Conservation (phyloP, 768 basidiomycete species). For the Pleurotus citrinopileatus region DNA sequence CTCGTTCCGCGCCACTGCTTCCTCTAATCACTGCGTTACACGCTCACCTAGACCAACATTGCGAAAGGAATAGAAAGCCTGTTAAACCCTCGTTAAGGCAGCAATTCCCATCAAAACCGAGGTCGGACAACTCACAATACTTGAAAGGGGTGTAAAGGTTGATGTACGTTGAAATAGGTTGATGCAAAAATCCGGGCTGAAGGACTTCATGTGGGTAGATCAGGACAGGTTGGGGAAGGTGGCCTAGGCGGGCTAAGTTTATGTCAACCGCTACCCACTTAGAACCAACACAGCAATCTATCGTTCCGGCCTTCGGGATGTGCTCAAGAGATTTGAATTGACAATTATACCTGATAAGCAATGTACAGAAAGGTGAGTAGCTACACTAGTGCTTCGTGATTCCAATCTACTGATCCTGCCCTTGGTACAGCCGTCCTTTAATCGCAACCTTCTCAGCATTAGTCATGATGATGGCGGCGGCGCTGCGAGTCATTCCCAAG, state of each 20-base stretch:
- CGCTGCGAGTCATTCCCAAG: too few species aligned
- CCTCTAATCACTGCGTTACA: not conserved
- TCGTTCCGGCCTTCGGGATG: too few species aligned
- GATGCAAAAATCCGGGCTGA: not conserved
- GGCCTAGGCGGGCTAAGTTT: not conserved
- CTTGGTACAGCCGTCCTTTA: too few species aligned
- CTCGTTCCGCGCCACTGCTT: not conserved
- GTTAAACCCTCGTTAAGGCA: not conserved
- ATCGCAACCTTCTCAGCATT: too few species aligned
- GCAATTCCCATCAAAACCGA: not conserved
- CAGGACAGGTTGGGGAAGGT: not conserved
- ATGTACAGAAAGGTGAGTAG: too few species aligned
- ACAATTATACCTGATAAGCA: too few species aligned
- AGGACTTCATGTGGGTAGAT: not conserved
- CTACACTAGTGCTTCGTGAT: too few species aligned
- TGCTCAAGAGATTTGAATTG: too few species aligned
- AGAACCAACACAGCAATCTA: too few species aligned
- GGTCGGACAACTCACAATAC: not conserved
- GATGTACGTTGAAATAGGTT: not conserved
- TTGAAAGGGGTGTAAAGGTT: not conserved
- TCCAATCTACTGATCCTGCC: too few species aligned
- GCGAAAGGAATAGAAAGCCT: not conserved
- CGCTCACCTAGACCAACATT: not conserved
- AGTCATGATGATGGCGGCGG: too few species aligned
- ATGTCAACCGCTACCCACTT: too few species aligned